Percentiles rank a stretch among this genome's conserved stretches.
Evolutionary conservation across 2,329 filamentous ascomycete genomes (phyloP).

Genomic region (Cryphonectria japonica): DNA sequence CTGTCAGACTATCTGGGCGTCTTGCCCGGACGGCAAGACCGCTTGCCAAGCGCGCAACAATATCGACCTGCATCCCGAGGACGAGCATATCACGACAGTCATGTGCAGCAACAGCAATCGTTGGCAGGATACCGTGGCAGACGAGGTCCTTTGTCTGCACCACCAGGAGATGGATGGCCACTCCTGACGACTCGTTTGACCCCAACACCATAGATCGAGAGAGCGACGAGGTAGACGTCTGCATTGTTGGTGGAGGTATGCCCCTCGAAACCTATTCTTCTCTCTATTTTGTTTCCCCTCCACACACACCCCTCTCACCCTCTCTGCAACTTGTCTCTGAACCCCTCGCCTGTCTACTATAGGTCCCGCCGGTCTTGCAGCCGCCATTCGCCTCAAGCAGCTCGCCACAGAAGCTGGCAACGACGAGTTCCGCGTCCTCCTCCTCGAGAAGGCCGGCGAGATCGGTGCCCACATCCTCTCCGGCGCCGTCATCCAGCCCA

Average conservation of each 20-base stretch:
- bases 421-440: conserved; percentile 89
- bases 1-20: conserved; percentile 35
- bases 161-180: conserved; percentile 35
- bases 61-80: conserved; percentile 21
- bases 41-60: conserved; percentile 13
- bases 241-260: conserved; percentile 86
- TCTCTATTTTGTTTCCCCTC: background rate
- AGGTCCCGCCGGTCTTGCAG: conserved; percentile 89
- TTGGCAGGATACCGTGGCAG: conserved; percentile 24
- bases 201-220: conserved; percentile 77
- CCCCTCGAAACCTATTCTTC: conserved; percentile 13
- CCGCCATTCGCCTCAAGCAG: conserved; percentile 94
- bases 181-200: conserved; percentile 63
- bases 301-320: background rate
- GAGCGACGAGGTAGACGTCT: conserved; percentile 92
- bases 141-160: conserved; percentile 35
- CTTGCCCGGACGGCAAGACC: conserved; percentile 33
- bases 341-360: background rate
- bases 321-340: conserved; percentile 12
- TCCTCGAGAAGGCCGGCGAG: conserved; percentile 95
- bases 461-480: conserved; percentile 94
- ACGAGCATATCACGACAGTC: conserved; percentile 18
- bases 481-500: conserved; percentile 91
- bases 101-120: conserved; percentile 8
- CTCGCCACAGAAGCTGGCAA: conserved; percentile 93